Percentiles rank a stretch among this genome's conserved stretches.
Evolutionary conservation across 768 basidiomycete genomes (phyloP).

Genomic region (Mrakia gelida): DNA sequence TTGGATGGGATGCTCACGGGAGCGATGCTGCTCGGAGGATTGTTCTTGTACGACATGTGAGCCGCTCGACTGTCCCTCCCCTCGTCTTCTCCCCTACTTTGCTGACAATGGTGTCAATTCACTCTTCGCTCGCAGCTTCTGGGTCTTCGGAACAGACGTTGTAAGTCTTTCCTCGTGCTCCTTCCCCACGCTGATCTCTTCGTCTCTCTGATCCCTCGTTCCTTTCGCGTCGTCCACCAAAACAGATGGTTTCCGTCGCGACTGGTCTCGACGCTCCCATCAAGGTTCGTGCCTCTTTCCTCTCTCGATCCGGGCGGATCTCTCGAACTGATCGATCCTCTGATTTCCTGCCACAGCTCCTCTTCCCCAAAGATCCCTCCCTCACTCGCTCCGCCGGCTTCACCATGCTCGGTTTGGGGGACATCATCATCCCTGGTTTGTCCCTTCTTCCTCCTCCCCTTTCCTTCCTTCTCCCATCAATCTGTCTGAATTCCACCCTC

Average conservation of each 20-base stretch:
- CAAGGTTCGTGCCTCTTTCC: constrained; percentile 53
- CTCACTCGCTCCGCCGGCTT: constrained; percentile 58
- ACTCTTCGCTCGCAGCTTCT: not conserved
- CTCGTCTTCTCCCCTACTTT: not conserved
- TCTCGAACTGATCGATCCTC: not conserved
- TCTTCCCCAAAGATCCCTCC: constrained; percentile 68
- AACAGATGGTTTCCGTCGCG: constrained; percentile 80
- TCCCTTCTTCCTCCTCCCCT: not conserved
- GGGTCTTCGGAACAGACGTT: constrained; percentile 69
- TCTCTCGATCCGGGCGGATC: not conserved
- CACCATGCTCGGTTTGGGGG: constrained; percentile 75
- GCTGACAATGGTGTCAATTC: not conserved
- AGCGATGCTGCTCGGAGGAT: constrained; percentile 68
- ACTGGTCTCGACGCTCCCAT: constrained; percentile 86
- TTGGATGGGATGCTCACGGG: constrained; percentile 89
- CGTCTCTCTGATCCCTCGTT: not conserved
- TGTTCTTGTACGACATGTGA: constrained; percentile 79
- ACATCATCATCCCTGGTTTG: constrained; percentile 38
- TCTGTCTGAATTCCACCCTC: not conserved
- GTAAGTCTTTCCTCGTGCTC: constrained; percentile 11
- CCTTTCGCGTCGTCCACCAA: too few relatives aligned
- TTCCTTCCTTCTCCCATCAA: not conserved
- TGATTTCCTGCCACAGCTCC: constrained; percentile 30
- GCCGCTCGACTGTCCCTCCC: not conserved
- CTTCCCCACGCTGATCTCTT: not conserved